Percentiles rank a stretch among this genome's conserved stretches.
phyloP scores from a whole-genome alignment of 768 basidiomycete species.

The Panaeolus papilionaceus region DNA sequence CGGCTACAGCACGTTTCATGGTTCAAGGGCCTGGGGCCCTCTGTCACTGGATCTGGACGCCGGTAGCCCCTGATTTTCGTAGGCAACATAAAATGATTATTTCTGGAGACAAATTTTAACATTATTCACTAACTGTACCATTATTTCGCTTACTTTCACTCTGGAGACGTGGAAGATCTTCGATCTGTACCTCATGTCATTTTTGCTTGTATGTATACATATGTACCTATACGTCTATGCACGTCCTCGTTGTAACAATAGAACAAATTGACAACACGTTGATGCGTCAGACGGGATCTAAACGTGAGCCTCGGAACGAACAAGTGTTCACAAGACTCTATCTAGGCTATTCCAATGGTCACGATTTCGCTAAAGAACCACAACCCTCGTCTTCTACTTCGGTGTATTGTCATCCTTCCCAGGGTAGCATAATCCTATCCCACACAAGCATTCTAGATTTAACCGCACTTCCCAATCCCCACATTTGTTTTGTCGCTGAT shows the following conservation, averaged over 20 bases:
- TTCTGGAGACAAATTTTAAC: not conserved
- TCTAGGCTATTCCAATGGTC: not conserved
- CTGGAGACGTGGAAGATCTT: not conserved
- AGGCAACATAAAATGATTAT: not conserved
- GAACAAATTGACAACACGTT: not conserved
- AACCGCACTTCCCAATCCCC: not conserved
- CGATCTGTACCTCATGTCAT: slow-evolving; percentile 3
- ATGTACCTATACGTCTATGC: not conserved
- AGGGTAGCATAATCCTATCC: not conserved
- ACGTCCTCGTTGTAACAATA: slow-evolving; percentile 1
- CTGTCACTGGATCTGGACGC: not conserved
- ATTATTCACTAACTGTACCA: slow-evolving; percentile 13
- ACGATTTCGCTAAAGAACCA: slow-evolving; percentile 1
- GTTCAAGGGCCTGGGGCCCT: not conserved
- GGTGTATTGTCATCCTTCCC: slow-evolving; percentile 5
- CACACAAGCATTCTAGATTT: not conserved
- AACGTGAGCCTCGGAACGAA: not conserved
- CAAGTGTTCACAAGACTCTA: not conserved
- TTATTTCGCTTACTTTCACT: not conserved
- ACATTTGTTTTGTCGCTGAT: not conserved
- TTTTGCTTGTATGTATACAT: not conserved
- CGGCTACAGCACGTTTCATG: not conserved
- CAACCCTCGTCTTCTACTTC: slow-evolving; percentile 5
- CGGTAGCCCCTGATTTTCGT: not conserved
- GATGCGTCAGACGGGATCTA: slow-evolving; percentile 7